Percentiles rank a stretch among this genome's conserved stretches.
Conservation (phyloP, 73 alveolate species). For the Paramecium sonneborni region DNA sequence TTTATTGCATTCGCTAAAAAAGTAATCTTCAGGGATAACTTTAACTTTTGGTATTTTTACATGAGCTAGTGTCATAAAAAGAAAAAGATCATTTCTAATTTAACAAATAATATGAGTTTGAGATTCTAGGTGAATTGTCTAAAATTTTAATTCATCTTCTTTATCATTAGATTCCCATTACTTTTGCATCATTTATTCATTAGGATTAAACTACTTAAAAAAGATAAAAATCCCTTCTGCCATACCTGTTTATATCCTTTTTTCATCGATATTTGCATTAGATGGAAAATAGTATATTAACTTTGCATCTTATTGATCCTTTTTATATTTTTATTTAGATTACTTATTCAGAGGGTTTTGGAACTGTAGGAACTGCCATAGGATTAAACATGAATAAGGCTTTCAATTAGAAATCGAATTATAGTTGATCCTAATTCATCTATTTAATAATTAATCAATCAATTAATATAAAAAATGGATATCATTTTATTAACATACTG, state of each 20-base stretch:
- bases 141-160: neutral
- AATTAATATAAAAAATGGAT: neutral
- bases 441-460: neutral
- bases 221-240: conserved; percentile 53
- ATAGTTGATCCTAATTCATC: neutral
- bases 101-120: conserved; percentile 37
- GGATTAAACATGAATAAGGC: conserved; percentile 48
- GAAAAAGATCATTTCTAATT: neutral
- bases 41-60: neutral
- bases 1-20: conserved; percentile 46
- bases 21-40: neutral
- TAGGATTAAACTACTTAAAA: neutral
- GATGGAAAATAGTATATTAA: neutral
- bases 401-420: conserved; percentile 20
- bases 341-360: conserved; percentile 46
- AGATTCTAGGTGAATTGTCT: conserved; percentile 17
- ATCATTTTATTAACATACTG: neutral
- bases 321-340: neutral
- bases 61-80: conserved; percentile 23
- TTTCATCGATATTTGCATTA: neutral
- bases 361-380: neutral
- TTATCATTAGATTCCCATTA: neutral
- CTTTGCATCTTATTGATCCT: conserved; percentile 50
- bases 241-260: conserved; percentile 42
- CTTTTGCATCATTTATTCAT: neutral